Conservation (phyloP, 1,284 basidiomycete species). For the Cystobasidiaceae sp. region DNA sequence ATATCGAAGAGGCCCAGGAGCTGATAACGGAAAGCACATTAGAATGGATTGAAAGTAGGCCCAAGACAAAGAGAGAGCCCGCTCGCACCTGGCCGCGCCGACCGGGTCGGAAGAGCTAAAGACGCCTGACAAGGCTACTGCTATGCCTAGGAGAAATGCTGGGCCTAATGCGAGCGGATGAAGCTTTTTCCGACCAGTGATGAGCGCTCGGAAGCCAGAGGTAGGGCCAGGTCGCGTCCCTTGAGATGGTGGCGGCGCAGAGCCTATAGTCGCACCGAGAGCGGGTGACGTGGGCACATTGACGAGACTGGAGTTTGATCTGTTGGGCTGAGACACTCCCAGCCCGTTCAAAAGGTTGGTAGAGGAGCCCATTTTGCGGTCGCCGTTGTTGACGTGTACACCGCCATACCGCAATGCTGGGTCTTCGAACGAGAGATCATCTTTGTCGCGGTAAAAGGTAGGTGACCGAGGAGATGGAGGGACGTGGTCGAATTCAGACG, state of each 20-base stretch:
- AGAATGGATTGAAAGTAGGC: neutral
- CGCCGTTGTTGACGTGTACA: constrained; percentile 1
- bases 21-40: too few relatives aligned
- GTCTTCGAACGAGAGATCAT: constrained; percentile 16
- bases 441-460: constrained; percentile 16
- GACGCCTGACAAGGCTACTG: constrained; percentile 33
- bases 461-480: constrained; percentile 15
- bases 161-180: constrained; percentile 32
- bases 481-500: neutral
- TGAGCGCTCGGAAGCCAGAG: constrained; percentile 12
- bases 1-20: constrained; percentile 6
- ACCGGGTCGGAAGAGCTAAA: constrained; percentile 11
- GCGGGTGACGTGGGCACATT: constrained; percentile 2
- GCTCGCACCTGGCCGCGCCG: neutral
- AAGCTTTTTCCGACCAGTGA: constrained; percentile 9
- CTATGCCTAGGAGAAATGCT: constrained; percentile 35
- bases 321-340: constrained; percentile 6
- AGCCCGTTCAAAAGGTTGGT: constrained; percentile 1
- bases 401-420: constrained; percentile 15
- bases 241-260: neutral
- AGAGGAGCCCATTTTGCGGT: neutral
- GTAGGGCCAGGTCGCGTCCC: neutral
- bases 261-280: neutral
- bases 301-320: constrained; percentile 4
- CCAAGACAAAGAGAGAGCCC: neutral